These are phyloP conservation scores for Primulina huaijiensis DNA, from an alignment of 257 asterid species.

Conservation along the genomic window DNA sequence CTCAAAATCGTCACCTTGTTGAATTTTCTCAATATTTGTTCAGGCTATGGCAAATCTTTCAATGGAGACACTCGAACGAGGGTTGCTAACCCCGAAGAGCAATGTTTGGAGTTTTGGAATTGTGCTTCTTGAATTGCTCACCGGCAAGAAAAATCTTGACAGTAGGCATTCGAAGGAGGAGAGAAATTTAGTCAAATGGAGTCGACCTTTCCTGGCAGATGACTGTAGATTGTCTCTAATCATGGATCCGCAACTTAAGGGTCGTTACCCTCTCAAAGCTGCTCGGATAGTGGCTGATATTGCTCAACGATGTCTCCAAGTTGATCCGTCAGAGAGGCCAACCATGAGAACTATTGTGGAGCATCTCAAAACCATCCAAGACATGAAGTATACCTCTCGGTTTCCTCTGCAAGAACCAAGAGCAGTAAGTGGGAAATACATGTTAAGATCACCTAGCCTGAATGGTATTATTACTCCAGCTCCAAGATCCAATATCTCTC, in stretches of 20 bases:
- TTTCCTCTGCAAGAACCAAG: constrained; percentile 91
- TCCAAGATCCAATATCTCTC: constrained; percentile 48
- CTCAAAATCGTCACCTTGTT: constrained; percentile 18
- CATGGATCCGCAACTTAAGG: constrained; percentile 89
- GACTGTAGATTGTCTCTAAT: constrained; percentile 75
- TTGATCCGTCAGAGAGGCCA: constrained; percentile 86
- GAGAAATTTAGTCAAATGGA: constrained; percentile 84
- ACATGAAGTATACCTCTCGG: constrained; percentile 69
- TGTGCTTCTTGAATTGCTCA: constrained; percentile 83
- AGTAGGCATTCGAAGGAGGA: constrained; percentile 77
- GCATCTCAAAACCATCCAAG: constrained; percentile 72
- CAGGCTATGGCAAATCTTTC: constrained; percentile 86
- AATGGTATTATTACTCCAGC: constrained; percentile 57
- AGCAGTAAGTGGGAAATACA: constrained; percentile 52
- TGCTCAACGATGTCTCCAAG: constrained; percentile 79
- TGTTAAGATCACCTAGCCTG: constrained; percentile 81
- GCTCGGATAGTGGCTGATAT: constrained; percentile 77
- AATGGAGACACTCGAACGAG: constrained; percentile 78
- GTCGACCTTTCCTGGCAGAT: constrained; percentile 75
- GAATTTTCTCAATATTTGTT: constrained; percentile 11
- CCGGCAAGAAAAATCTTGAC: constrained; percentile 77
- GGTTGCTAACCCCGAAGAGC: constrained; percentile 85
- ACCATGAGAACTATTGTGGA: constrained; percentile 85
- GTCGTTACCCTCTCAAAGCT: constrained; percentile 83
- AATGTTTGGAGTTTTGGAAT: constrained; percentile 95